Conservation (phyloP, 805 yeast species). For the Candida jianshihensis region DNA sequence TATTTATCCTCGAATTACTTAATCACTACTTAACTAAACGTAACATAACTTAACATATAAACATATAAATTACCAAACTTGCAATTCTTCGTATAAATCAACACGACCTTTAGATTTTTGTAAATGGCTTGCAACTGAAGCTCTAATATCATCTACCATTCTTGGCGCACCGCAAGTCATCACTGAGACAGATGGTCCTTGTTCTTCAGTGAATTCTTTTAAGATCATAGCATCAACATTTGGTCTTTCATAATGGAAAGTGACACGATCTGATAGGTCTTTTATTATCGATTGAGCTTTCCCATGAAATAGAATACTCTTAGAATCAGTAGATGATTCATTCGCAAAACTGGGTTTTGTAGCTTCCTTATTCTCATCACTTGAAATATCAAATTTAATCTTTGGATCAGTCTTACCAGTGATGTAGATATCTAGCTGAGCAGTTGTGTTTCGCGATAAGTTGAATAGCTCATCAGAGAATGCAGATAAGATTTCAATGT, state of each 20-base stretch:
- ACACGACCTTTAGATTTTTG: slow-evolving; percentile 39
- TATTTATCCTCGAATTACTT: too few relatives aligned
- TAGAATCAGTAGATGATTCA: background rate
- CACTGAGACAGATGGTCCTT: slow-evolving; percentile 39
- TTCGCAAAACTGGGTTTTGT: background rate
- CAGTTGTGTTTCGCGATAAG: slow-evolving; percentile 19
- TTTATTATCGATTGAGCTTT: background rate
- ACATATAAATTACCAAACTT: slow-evolving; percentile 51
- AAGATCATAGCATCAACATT: slow-evolving; percentile 31
- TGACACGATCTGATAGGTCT: slow-evolving; percentile 10
- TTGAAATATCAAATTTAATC: slow-evolving; percentile 1
- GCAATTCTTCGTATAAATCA: slow-evolving; percentile 70
- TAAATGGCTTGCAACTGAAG: slow-evolving; percentile 34
- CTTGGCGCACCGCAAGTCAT: slow-evolving; percentile 57
- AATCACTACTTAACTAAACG: too few relatives aligned
- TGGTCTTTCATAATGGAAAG: slow-evolving; percentile 42
- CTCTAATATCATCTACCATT: slow-evolving; percentile 52
- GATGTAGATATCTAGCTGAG: slow-evolving; percentile 29
- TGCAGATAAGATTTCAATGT: slow-evolving; percentile 41
- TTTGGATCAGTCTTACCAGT: slow-evolving; percentile 22
- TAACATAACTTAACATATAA: too few relatives aligned
- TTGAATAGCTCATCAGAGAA: slow-evolving; percentile 36
- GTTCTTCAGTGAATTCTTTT: slow-evolving; percentile 28
- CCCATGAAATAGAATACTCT: background rate
- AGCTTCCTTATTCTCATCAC: slow-evolving; percentile 2